Percentiles rank a stretch among this genome's conserved stretches.
Conservation (phyloP, 1,139 yeast genomes). For the Sugiyamaella pinicola region DNA sequence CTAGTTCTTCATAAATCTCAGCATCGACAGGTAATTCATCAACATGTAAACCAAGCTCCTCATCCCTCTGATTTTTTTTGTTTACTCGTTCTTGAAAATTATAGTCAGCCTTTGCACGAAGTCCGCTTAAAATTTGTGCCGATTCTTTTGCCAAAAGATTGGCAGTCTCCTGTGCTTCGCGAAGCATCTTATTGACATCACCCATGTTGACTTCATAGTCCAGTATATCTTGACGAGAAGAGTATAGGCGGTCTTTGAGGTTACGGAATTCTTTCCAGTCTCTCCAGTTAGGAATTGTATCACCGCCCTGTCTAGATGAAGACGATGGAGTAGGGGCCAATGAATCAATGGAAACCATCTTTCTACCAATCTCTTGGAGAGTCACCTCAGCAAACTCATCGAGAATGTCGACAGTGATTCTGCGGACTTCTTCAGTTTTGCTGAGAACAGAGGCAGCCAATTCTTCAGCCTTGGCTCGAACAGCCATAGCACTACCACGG, state of each 20-base stretch:
- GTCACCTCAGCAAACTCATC: constrained; percentile 46
- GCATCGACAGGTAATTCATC: constrained; percentile 19
- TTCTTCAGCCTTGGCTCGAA: constrained; percentile 37
- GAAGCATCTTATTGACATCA: constrained; percentile 54
- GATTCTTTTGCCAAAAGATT: constrained; percentile 65
- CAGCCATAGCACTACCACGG: constrained; percentile 38
- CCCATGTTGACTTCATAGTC: constrained; percentile 53
- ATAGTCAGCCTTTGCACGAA: constrained; percentile 80
- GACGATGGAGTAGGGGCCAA: constrained; percentile 29
- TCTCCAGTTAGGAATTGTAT: constrained; percentile 51
- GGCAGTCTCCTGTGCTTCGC: constrained; percentile 62
- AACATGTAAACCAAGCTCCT: constrained; percentile 27
- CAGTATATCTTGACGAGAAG: constrained; percentile 59
- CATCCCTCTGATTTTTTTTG: constrained; percentile 24
- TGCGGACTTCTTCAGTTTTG: constrained; percentile 42
- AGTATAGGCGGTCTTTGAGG: constrained; percentile 57
- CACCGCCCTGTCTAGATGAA: constrained; percentile 48
- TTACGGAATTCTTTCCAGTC: constrained; percentile 69
- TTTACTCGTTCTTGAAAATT: constrained; percentile 64
- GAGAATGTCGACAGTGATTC: constrained; percentile 43
- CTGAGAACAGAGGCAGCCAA: constrained; percentile 40
- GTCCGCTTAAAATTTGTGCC: constrained; percentile 66
- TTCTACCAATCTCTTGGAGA: constrained; percentile 43
- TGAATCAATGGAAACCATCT: constrained; percentile 33
- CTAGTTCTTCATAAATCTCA: constrained; percentile 22